phyloP scores from a whole-genome alignment of 139 green algal species.

The Chara braunii region DNA sequence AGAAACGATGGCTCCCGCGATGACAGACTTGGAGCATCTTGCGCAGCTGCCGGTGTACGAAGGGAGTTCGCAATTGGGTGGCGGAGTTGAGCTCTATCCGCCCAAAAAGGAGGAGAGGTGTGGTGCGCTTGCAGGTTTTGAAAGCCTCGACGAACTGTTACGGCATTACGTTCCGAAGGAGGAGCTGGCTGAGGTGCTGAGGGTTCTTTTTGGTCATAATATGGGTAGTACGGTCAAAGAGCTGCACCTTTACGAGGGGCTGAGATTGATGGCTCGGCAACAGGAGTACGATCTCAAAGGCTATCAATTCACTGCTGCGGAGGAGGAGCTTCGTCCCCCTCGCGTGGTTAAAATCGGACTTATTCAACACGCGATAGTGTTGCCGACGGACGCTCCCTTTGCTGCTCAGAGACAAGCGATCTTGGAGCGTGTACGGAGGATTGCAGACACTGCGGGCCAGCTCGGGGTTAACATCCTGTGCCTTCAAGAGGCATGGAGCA shows the following conservation, averaged over 20 bases:
- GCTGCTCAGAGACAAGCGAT: constrained; percentile 69
- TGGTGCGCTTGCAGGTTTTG: not conserved
- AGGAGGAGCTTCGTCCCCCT: constrained; percentile 70
- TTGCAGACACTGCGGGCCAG: constrained; percentile 66
- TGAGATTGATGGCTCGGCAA: not conserved
- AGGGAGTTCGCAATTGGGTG: too few species aligned
- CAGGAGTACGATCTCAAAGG: constrained; percentile 60
- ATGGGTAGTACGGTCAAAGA: not conserved
- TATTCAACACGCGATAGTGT: constrained; percentile 73
- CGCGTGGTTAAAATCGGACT: constrained; percentile 71
- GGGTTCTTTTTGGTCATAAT: not conserved
- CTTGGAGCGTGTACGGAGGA: constrained; percentile 47
- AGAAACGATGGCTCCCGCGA: too few species aligned
- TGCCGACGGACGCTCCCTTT: constrained; percentile 73
- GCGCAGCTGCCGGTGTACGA: too few species aligned
- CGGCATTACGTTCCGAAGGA: constrained; percentile 46
- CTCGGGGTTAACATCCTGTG: constrained; percentile 82
- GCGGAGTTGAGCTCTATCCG: too few species aligned
- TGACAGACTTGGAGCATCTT: too few species aligned
- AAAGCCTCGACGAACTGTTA: constrained; percentile 9
- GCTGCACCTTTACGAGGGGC: not conserved
- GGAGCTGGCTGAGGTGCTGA: constrained; percentile 21
- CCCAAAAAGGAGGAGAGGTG: too few species aligned
- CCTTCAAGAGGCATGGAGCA: constrained; percentile 81
- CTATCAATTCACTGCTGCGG: constrained; percentile 64